Conservation (phyloP, 75 land plant species). For the Chamaecyparis obtusa region DNA sequence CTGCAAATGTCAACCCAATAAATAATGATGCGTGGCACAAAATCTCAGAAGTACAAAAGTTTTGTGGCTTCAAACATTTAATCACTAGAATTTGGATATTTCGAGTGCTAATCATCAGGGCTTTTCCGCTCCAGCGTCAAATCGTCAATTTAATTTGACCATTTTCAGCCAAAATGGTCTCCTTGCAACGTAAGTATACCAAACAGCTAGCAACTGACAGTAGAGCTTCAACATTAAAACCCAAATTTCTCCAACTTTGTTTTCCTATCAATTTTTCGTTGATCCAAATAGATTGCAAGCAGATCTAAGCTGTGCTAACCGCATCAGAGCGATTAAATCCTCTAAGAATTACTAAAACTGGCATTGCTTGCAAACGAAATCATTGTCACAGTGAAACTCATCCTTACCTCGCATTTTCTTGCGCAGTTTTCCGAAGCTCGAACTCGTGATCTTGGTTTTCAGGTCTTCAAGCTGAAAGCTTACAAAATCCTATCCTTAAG, state of each 20-base stretch:
- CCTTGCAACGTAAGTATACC: neutral
- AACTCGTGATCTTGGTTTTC: neutral
- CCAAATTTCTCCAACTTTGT: neutral
- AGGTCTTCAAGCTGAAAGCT: neutral
- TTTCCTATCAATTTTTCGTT: neutral
- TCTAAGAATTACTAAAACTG: neutral
- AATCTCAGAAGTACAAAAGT: neutral
- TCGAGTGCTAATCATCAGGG: too few species aligned
- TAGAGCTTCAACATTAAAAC: neutral
- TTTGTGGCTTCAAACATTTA: neutral
- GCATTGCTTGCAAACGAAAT: neutral
- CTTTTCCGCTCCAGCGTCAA: neutral
- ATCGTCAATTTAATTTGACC: neutral
- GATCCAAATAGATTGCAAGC: neutral
- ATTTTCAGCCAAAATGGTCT: neutral
- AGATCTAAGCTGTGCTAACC: neutral
- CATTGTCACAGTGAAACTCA: too few species aligned
- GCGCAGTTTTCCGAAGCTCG: neutral
- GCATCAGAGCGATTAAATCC: neutral
- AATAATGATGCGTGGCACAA: neutral
- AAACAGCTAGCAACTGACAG: neutral
- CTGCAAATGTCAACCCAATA: neutral
- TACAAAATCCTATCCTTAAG: neutral
- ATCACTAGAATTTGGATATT: too few species aligned
- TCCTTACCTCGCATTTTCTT: too few species aligned